phyloP scores from a whole-genome alignment of 768 basidiomycete species.

The Mycena rebaudengoi region DNA sequence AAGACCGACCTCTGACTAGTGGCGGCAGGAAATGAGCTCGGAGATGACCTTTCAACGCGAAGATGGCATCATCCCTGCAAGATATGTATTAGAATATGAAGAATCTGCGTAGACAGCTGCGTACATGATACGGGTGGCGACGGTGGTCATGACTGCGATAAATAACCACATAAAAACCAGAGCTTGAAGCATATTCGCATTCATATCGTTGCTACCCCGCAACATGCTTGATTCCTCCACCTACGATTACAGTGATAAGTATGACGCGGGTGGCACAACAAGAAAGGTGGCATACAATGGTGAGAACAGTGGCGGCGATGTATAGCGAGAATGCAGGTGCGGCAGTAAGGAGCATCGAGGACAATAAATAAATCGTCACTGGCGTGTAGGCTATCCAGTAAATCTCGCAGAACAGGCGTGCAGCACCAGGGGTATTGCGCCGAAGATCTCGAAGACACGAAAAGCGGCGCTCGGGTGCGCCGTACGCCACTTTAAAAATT shows the following conservation, averaged over 20 bases:
- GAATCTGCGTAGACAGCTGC: background rate
- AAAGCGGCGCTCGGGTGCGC: slow-evolving; percentile 11
- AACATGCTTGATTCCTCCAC: slow-evolving; percentile 19
- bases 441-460: slow-evolving; percentile 1
- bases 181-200: slow-evolving; percentile 14
- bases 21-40: slow-evolving; percentile 49
- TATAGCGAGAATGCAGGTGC: slow-evolving; percentile 46
- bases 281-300: slow-evolving; percentile 40
- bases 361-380: slow-evolving; percentile 36
- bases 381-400: slow-evolving; percentile 30
- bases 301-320: slow-evolving; percentile 41
- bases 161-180: slow-evolving; percentile 39
- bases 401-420: slow-evolving; percentile 34
- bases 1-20: slow-evolving; percentile 43
- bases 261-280: slow-evolving; percentile 15
- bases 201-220: slow-evolving; percentile 4
- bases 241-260: slow-evolving; percentile 14
- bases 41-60: slow-evolving; percentile 39
- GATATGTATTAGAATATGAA: background rate
- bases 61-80: slow-evolving; percentile 24
- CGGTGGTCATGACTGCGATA: slow-evolving; percentile 32
- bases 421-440: slow-evolving; percentile 17
- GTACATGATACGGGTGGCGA: slow-evolving; percentile 29
- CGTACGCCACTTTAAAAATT: slow-evolving; percentile 46
- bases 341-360: slow-evolving; percentile 39